Evolutionary conservation across 352 stramenopile species (phyloP).

Genomic region (Phytophthora nicotianae): DNA sequence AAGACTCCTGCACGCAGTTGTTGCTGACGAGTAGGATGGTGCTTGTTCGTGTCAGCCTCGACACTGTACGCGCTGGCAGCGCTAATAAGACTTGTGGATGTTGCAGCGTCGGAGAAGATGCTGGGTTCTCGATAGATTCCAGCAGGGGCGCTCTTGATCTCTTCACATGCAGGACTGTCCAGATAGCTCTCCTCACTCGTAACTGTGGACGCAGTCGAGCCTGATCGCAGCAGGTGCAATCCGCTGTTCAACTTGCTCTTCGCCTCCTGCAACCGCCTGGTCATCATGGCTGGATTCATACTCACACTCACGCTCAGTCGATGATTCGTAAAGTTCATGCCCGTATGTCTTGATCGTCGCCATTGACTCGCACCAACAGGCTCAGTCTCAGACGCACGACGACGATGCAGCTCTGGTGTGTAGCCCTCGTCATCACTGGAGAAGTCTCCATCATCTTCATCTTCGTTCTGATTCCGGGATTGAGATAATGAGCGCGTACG

Average conservation of each 20-base stretch:
- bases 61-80: constrained; percentile 10
- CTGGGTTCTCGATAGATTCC: constrained; percentile 27
- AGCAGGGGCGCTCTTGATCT: constrained; percentile 29
- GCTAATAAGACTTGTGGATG: constrained; percentile 20
- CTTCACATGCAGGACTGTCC: constrained; percentile 29
- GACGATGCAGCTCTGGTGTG: constrained; percentile 31
- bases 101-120: constrained; percentile 20
- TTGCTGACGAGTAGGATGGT: constrained; percentile 30
- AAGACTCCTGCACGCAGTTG: constrained; percentile 48
- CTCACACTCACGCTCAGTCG: constrained; percentile 38
- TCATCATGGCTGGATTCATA: constrained; percentile 33
- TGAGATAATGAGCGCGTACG: constrained; percentile 40
- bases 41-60: not conserved
- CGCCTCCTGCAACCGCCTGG: constrained; percentile 38
- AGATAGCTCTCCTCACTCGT: constrained; percentile 60
- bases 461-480: constrained; percentile 29
- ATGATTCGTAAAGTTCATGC: constrained; percentile 35
- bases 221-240: constrained; percentile 50
- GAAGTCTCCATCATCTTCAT: constrained; percentile 56
- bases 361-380: constrained; percentile 23
- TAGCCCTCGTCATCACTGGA: constrained; percentile 69
- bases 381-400: constrained; percentile 18
- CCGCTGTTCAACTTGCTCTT: constrained; percentile 38
- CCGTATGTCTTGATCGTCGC: constrained; percentile 36
- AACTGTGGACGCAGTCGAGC: constrained; percentile 49